These are phyloP conservation scores for Paramyrothecium roridum DNA, from an alignment of 2,329 filamentous ascomycete species.

Conservation along the genomic window DNA sequence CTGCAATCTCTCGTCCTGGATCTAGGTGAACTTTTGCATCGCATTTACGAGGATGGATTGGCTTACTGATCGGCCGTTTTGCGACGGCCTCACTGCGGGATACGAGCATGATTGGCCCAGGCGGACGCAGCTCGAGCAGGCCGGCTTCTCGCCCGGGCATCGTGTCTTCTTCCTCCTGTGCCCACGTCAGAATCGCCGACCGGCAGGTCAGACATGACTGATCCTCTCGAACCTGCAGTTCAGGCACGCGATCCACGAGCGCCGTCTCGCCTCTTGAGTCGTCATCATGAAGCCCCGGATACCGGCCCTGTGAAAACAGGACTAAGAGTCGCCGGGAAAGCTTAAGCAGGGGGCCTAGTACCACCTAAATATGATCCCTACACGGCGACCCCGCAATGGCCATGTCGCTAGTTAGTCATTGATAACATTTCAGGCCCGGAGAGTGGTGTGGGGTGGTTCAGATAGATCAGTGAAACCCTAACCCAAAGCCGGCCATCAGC, in stretches of 20 bases:
- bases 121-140: conserved; percentile 47
- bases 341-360: neutral
- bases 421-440: neutral
- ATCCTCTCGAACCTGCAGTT: conserved; percentile 40
- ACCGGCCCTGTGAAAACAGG: neutral
- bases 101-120: conserved; percentile 46
- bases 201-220: neutral
- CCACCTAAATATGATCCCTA: neutral
- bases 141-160: conserved; percentile 48
- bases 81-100: conserved; percentile 29
- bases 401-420: neutral
- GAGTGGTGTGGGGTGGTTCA: neutral
- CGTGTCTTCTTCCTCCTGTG: conserved; percentile 45
- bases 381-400: neutral
- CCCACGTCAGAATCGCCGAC: neutral
- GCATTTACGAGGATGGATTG: too few species aligned
- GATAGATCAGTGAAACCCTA: too few species aligned
- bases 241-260: conserved; percentile 40
- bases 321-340: neutral
- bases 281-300: conserved; percentile 19
- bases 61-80: conserved; percentile 41
- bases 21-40: too few species aligned
- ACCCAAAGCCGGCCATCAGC: too few species aligned
- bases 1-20: conserved; percentile 48
- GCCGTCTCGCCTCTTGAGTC: conserved; percentile 30